These are phyloP conservation scores for Gorgonomyces haynaldii DNA, from an alignment of 192 early-diverging fungal species.

Conservation along the genomic window DNA sequence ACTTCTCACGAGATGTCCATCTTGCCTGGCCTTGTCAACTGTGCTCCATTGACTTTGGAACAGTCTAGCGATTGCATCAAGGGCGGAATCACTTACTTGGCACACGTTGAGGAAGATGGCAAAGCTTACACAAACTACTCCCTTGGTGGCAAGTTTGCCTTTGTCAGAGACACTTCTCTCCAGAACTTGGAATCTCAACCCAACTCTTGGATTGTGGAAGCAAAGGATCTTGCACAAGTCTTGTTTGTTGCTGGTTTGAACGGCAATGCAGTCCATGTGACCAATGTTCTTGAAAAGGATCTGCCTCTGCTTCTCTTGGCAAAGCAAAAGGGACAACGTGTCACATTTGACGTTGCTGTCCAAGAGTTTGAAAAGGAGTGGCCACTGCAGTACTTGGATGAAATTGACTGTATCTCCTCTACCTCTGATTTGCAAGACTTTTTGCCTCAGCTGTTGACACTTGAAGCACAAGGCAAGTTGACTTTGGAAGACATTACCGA, in stretches of 20 bases:
- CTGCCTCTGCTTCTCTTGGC: conserved; percentile 72
- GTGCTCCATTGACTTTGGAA: too few relatives aligned
- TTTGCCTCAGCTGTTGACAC: conserved; percentile 71
- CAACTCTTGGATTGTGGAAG: too few relatives aligned
- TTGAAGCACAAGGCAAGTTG: conserved; percentile 66
- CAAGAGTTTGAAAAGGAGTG: conserved; percentile 16
- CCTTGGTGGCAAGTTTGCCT: too few relatives aligned
- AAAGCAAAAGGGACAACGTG: conserved; percentile 72
- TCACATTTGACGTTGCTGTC: conserved; percentile 91
- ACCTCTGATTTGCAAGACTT: conserved; percentile 19
- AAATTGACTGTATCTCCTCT: conserved; percentile 83
- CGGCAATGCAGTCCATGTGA: conserved; percentile 45
- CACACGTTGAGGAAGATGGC: not conserved
- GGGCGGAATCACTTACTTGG: conserved; percentile 71
- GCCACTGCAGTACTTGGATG: conserved; percentile 74
- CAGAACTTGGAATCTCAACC: too few relatives aligned
- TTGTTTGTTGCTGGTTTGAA: conserved; percentile 55
- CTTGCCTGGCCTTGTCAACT: conserved; percentile 82
- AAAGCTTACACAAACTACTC: not conserved
- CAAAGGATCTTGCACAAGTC: too few relatives aligned
- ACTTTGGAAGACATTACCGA: conserved; percentile 63
- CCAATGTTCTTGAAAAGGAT: conserved; percentile 51
- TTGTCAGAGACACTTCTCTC: too few relatives aligned
- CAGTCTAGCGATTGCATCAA: conserved; percentile 66
- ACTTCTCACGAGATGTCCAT: conserved; percentile 71